phyloP scores from a whole-genome alignment of 140 eudicot genomes.

The Oenanthe javanica region DNA sequence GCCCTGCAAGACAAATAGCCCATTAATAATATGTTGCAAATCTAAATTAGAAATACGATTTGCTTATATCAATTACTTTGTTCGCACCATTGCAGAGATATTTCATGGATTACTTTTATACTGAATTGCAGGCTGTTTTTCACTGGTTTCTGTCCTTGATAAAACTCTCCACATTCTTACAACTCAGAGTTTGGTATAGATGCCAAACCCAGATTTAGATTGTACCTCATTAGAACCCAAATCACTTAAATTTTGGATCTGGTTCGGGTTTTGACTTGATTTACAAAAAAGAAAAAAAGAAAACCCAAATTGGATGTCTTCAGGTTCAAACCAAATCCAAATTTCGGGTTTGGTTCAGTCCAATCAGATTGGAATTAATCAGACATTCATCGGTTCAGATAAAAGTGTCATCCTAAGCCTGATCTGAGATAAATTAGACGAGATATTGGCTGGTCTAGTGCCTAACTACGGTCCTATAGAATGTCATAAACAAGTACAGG shows the following conservation, averaged over 20 bases:
- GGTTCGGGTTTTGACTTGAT: not conserved
- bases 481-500: too few relatives aligned
- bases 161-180: not conserved
- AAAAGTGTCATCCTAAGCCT: not conserved
- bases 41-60: not conserved
- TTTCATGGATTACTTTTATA: not conserved
- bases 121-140: not conserved
- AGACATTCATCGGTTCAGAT: not conserved
- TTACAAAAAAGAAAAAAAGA: not conserved
- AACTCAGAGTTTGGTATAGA: not conserved
- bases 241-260: not conserved
- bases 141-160: not conserved
- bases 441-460: not conserved
- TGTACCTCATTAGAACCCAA: not conserved
- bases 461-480: too few relatives aligned
- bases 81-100: not conserved
- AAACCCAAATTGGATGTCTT: not conserved
- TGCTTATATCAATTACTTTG: too few relatives aligned
- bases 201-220: not conserved
- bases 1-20: slow-evolving; percentile 39
- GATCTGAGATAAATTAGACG: not conserved
- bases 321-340: not conserved
- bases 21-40: not conserved
- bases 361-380: not conserved
- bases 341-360: not conserved